Base-by-base conservation (phyloP, 139 green algal genomes). In the Chlorella sp. region DNA sequence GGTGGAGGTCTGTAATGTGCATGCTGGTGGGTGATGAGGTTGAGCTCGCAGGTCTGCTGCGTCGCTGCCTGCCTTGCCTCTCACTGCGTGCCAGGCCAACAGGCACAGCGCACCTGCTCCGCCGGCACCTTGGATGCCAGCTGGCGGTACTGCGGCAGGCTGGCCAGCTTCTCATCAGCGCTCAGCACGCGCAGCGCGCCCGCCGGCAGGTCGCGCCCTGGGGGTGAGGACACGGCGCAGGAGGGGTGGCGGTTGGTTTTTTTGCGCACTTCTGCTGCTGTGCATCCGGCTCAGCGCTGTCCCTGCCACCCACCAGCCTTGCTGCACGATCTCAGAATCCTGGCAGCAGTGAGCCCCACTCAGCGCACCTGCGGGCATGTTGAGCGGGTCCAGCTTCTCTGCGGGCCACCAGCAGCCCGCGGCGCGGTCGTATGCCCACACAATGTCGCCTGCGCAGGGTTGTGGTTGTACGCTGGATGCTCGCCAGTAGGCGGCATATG, bases 321-420 rank as follows among this genome's bases (percentile, higher is more conserved):
- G n/a, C n/a, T n/a, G n/a, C n/a, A n/a, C n/a, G n/a, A n/a, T n/a
- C n/a, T n/a, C n/a, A n/a, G n/a, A n/a, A n/a, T n/a, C n/a, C n/a
- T n/a, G n/a, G n/a, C n/a, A n/a, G n/a, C n/a, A n/a, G n/a, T n/a
- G n/a, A n/a, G n/a, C n/a, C n/a, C n/a, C n/a, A n/a, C n/a, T 16
- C 64, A 16, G 24, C 64, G 24, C 76, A 70, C 82, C 87, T 58
- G 51, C 48, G 20, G 82, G 75, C 74, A 85, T 79, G 56, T 34
- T 4, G 26, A 90, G 88, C 43, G 93, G 93, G 85, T 96, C 89
- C 38, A 95, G 77, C 32, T 88, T 90, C 80, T 96, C 90, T 19
- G 76, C 90, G 2, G 93, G 93, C 93, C 93, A 96, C 84, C 83
- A 85, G 64, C 92, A 30, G 73, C 74, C 65, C 38, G 80, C 54